A percentile compares a stretch with the other conserved stretches of the same genome.
phyloP scores from a whole-genome alignment of 176 grass and related monocot genomes.

The Zoysia pacifica region DNA sequence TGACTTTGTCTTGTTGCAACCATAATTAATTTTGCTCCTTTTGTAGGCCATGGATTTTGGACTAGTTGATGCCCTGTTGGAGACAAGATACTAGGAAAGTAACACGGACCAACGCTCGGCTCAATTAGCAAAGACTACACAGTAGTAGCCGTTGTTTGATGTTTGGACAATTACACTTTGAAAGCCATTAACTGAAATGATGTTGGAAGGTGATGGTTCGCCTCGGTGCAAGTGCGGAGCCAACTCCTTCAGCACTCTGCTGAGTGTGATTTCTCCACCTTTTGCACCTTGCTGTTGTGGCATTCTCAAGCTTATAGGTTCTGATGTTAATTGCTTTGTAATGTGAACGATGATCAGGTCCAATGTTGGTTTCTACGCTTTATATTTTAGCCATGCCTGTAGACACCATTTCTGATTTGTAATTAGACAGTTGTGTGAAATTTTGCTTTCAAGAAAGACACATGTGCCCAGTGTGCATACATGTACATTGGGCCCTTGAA shows the following conservation, averaged over 20 bases:
- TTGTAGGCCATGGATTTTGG: constrained; percentile 93
- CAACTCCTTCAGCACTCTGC: background rate
- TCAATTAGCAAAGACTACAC: constrained; percentile 4
- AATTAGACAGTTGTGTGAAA: background rate
- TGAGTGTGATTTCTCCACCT: background rate
- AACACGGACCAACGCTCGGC: background rate
- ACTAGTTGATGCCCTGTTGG: constrained; percentile 75
- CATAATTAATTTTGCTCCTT: background rate
- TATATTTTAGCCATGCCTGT: background rate
- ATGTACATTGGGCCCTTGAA: background rate
- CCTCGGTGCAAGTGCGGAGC: background rate
- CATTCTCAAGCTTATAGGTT: background rate
- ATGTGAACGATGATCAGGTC: background rate
- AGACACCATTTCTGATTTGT: background rate
- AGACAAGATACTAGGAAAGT: constrained; percentile 67
- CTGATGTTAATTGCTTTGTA: background rate
- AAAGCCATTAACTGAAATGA: background rate
- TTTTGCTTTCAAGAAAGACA: background rate
- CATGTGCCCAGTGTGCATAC: background rate
- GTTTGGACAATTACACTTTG: background rate
- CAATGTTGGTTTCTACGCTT: background rate
- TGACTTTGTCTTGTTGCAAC: background rate
- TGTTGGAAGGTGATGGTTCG: background rate
- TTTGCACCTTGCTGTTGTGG: background rate
- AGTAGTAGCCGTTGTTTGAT: constrained; percentile 20